Percentiles rank a stretch among this genome's conserved stretches.
Evolutionary conservation across 2,329 filamentous ascomycete genomes (phyloP).

Genomic region (Nigrospora osmanthi): DNA sequence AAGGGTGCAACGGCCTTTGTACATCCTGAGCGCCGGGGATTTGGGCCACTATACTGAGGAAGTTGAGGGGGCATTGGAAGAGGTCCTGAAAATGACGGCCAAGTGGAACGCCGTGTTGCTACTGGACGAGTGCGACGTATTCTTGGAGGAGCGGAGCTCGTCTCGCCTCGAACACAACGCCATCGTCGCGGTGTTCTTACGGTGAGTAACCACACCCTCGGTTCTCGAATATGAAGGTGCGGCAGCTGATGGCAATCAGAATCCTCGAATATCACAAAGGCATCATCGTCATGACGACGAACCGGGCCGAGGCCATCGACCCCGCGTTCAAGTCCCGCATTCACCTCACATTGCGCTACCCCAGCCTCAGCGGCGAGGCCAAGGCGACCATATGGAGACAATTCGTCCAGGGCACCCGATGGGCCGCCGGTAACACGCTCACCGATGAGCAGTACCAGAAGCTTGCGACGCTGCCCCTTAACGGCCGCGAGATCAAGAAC

Average conservation of each 20-base stretch:
- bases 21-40: slow-evolving; percentile 20
- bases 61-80: slow-evolving; percentile 12
- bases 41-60: slow-evolving; percentile 14
- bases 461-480: slow-evolving; percentile 14
- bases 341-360: too few species aligned
- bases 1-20: slow-evolving; percentile 20
- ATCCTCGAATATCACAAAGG: background rate
- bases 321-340: background rate
- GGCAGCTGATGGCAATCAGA: background rate
- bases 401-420: slow-evolving; percentile 10
- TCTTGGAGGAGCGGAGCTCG: slow-evolving; percentile 22
- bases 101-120: slow-evolving; percentile 28
- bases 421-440: background rate
- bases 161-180: slow-evolving; percentile 7
- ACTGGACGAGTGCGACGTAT: slow-evolving; percentile 21
- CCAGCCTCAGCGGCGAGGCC: background rate
- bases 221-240: background rate
- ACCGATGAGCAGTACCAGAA: slow-evolving; percentile 4
- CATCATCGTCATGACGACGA: background rate
- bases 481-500: slow-evolving; percentile 25
- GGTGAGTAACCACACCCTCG: background rate
- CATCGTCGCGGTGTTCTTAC: slow-evolving; percentile 9
- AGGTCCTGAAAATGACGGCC: slow-evolving; percentile 29
- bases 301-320: background rate
- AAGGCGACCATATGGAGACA: slow-evolving; percentile 16